A percentile compares a stretch with the other conserved stretches of the same genome.
Evolutionary conservation across 2,329 filamentous ascomycete genomes (phyloP).

Genomic region (Fusarium odoratissimum): DNA sequence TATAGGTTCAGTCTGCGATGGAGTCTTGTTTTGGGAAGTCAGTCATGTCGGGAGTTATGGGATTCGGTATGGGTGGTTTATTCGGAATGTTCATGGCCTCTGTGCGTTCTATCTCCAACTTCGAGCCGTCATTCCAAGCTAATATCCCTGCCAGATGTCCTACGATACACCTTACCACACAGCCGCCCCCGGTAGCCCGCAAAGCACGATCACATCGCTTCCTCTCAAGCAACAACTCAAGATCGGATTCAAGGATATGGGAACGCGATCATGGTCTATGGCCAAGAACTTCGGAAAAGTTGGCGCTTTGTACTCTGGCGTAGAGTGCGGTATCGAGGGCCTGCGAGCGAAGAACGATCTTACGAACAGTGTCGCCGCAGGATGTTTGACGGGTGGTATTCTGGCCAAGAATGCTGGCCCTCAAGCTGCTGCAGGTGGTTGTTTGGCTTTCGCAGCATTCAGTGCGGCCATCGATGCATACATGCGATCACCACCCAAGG

Average conservation of each 20-base stretch:
- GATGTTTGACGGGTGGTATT: constrained; percentile 91
- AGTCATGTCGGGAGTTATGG: constrained; percentile 89
- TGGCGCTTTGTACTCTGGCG: constrained; percentile 89
- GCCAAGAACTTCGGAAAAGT: constrained; percentile 97
- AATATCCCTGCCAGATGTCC: constrained; percentile 76
- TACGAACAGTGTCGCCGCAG: constrained; percentile 85
- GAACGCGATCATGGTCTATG: constrained; percentile 79
- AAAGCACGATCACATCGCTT: constrained; percentile 66
- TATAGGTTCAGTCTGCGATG: constrained; percentile 83
- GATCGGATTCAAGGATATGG: constrained; percentile 95
- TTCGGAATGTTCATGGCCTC: constrained; percentile 99
- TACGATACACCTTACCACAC: constrained; percentile 91
- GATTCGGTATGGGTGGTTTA: constrained; percentile 90
- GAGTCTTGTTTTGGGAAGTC: constrained; percentile 93
- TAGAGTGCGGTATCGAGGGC: constrained; percentile 96
- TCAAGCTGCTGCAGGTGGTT: constrained; percentile 87
- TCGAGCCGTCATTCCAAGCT: constrained; percentile 1
- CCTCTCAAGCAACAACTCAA: constrained; percentile 87
- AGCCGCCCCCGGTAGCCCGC: constrained; percentile 53
- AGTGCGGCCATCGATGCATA: constrained; percentile 91
- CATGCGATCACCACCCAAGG: constrained; percentile 83
- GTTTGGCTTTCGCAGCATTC: constrained; percentile 93
- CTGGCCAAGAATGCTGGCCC: constrained; percentile 89
- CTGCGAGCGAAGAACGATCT: constrained; percentile 94
- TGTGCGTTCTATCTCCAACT: constrained; percentile 63